phyloP scores from a whole-genome alignment of 2,329 filamentous ascomycete genomes.

The Colletotrichum musicola region DNA sequence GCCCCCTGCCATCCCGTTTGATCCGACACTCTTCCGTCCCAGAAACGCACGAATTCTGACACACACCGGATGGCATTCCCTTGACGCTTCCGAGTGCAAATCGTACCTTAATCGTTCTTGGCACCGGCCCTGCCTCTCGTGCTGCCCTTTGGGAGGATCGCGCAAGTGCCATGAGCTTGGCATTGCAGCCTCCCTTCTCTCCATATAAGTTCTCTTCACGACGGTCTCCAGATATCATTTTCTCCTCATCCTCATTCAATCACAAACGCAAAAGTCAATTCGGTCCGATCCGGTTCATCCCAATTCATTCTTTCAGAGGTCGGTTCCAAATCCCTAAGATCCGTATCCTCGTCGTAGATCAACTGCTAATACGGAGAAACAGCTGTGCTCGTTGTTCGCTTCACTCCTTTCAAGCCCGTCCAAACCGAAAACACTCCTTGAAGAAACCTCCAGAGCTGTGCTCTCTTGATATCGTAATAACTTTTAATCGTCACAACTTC shows the following conservation, averaged over 20 bases:
- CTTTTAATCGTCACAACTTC: conserved; percentile 44
- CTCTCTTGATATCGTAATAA: conserved; percentile 51
- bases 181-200: conserved; percentile 6
- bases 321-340: conserved; percentile 39
- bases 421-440: conserved; percentile 40
- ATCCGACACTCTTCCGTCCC: conserved; percentile 24
- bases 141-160: neutral
- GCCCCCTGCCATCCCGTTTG: conserved; percentile 14
- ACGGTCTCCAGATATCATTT: conserved; percentile 40
- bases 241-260: conserved; percentile 48
- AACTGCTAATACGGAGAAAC: conserved; percentile 37
- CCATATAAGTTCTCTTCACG: conserved; percentile 53
- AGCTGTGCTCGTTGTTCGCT: conserved; percentile 64
- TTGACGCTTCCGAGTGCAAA: conserved; percentile 21
- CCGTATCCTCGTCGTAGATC: conserved; percentile 34
- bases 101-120: conserved; percentile 28
- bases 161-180: neutral
- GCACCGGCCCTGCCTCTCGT: conserved; percentile 14
- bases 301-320: conserved; percentile 64
- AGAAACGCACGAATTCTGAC: conserved; percentile 22
- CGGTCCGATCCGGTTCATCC: conserved; percentile 50
- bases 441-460: conserved; percentile 59
- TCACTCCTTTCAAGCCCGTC: conserved; percentile 54
- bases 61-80: conserved; percentile 17
- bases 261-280: conserved; percentile 46